These are phyloP conservation scores for Colletotrichum liaoningense DNA, from an alignment of 2,329 filamentous ascomycete genomes.

Conservation along the genomic window DNA sequence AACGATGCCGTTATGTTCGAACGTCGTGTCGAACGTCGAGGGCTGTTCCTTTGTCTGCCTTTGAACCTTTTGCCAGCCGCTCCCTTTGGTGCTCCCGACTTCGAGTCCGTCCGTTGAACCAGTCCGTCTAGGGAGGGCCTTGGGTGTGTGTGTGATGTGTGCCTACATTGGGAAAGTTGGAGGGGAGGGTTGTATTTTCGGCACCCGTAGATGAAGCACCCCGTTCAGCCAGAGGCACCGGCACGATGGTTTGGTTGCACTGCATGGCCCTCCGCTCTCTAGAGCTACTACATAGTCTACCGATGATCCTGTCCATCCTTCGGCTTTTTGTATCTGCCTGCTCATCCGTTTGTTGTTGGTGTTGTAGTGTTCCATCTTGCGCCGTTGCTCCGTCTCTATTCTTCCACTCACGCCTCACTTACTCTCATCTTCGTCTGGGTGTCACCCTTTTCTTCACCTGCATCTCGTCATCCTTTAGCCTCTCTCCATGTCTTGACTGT, in stretches of 20 bases:
- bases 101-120: slow-evolving; percentile 4
- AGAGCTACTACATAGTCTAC: slow-evolving; percentile 2
- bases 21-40: not conserved
- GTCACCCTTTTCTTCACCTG: not conserved
- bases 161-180: not conserved
- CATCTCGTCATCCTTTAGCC: slow-evolving; percentile 10
- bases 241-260: slow-evolving; percentile 4
- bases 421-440: not conserved
- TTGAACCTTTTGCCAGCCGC: not conserved
- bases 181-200: not conserved
- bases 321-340: not conserved
- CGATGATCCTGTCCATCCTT: not conserved
- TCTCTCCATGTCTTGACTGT: slow-evolving; percentile 16
- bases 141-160: not conserved
- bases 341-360: not conserved
- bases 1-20: not conserved
- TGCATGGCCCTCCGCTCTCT: not conserved
- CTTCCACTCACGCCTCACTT: not conserved
- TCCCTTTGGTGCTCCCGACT: not conserved
- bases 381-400: not conserved
- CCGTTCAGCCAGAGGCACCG: not conserved
- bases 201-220: not conserved
- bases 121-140: not conserved
- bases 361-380: not conserved
- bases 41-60: slow-evolving; percentile 1